These are phyloP conservation scores for Starmerella lactis-condensi DNA, from an alignment of 805 yeast species.

Conservation along the genomic window DNA sequence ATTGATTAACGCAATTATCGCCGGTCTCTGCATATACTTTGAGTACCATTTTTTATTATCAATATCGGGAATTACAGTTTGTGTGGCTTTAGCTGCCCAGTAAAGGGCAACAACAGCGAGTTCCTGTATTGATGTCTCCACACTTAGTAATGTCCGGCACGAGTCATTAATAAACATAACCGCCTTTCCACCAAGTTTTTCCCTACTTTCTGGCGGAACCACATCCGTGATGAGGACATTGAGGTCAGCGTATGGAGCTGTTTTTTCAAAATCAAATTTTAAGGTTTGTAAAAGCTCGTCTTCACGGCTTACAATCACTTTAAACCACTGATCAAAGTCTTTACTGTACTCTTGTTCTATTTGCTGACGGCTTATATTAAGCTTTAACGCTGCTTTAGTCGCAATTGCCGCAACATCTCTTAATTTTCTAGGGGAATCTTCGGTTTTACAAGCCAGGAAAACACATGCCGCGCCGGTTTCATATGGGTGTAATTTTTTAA, in stretches of 20 bases:
- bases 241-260: conserved; percentile 23
- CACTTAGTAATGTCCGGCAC: conserved; percentile 22
- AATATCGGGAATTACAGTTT: conserved; percentile 3
- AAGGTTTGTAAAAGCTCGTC: conserved; percentile 29
- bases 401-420: conserved; percentile 33
- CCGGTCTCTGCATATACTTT: conserved; percentile 5
- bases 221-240: conserved; percentile 5
- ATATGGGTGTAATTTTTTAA: conserved; percentile 29
- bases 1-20: conserved; percentile 12
- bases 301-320: conserved; percentile 29
- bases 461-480: conserved; percentile 35
- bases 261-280: conserved; percentile 32
- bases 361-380: conserved; percentile 25
- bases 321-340: conserved; percentile 37
- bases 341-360: conserved; percentile 25
- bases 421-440: conserved; percentile 32
- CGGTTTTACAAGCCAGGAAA: conserved; percentile 36
- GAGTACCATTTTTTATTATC: conserved; percentile 14
- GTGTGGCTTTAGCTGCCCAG: conserved; percentile 19
- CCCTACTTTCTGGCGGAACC: conserved; percentile 7
- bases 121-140: conserved; percentile 19
- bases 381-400: conserved; percentile 31
- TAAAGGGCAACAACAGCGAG: conserved; percentile 26
- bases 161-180: conserved; percentile 24
- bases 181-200: conserved; percentile 10